Evolutionary conservation across 768 basidiomycete species (phyloP), one percentile per base, ranked within the genome.

Genomic region (Mycena latifolia): DNA sequence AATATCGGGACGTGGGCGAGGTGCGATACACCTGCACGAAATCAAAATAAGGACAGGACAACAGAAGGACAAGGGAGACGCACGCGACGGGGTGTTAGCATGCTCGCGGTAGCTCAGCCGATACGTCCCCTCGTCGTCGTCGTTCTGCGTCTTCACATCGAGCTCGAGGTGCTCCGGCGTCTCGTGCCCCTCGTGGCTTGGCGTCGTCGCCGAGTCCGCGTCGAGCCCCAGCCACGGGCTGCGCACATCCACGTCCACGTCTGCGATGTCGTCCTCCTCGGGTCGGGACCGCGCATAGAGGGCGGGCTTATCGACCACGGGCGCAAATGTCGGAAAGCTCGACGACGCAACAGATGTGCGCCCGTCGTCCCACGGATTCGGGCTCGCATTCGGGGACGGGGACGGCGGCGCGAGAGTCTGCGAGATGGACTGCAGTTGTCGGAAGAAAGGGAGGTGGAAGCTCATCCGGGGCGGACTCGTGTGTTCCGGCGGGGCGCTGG

Each of bases 261-360:
- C 55, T 10, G 33, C 17, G 27, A 65, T 27, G 17, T 52, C 55
- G 7, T 61, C 53, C 17, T 53, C 63, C 25, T 41, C 39, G 12
- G 56, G 37, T 18, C 15, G 45, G 24, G 5, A 20, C 10, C 35
- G 27, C 4, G 55, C 22, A 15, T 25, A 33, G 11, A 9, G 37
- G n/a, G 35, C n/a, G 8, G 46, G 52, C 25, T 60, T 48, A 46
- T 45, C 39, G 18, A 24, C 31, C 7, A 63, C 20, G 29, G 66
- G 52, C 22, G 66, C 61, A 37, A 67, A 67, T 8, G 66, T 67
- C 11, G 66, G 66, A 52, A 67, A 67, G 15, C 45, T 67, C 18
- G 57, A 58, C 31, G 66, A 63, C 35, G 55, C 66, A 1, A 47
- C 31, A 2, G 61, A 63, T 9, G 45, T 11, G 10, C 55, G 28